A percentile compares a stretch with the other conserved stretches of the same genome.
phyloP scores from a whole-genome alignment of 371 early-diverging fungal species.

The Zychaea mexicana region DNA sequence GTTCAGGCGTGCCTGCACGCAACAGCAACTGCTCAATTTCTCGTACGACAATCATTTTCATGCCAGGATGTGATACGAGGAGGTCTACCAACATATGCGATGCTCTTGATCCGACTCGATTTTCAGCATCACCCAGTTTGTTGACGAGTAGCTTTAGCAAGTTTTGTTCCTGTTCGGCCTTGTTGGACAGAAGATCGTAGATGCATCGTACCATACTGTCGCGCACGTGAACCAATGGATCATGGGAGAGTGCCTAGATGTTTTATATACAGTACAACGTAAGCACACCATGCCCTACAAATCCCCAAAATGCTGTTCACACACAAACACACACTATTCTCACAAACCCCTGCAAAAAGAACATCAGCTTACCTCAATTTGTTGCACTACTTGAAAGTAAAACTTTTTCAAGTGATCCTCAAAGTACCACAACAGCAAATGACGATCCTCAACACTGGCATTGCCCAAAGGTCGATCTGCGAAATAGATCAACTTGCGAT shows the following conservation, averaged over 20 bases:
- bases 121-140: constrained; percentile 93
- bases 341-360: not conserved
- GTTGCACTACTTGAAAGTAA: constrained; percentile 85
- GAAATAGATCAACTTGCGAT: constrained; percentile 90
- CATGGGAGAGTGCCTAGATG: constrained; percentile 74
- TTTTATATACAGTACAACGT: not conserved
- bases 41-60: constrained; percentile 85
- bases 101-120: constrained; percentile 85
- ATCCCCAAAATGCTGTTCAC: too few relatives aligned
- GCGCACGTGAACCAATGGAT: constrained; percentile 82
- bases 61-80: constrained; percentile 79
- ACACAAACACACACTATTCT: not conserved
- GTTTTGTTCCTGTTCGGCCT: constrained; percentile 96
- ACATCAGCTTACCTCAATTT: constrained; percentile 71
- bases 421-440: constrained; percentile 87
- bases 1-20: constrained; percentile 67
- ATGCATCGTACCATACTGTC: constrained; percentile 77
- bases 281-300: too few relatives aligned
- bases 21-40: constrained; percentile 87
- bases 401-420: constrained; percentile 91
- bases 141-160: constrained; percentile 88
- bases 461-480: constrained; percentile 80
- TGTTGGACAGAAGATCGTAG: constrained; percentile 74
- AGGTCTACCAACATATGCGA: constrained; percentile 75
- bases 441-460: constrained; percentile 61